Evolutionary conservation across 352 stramenopile species (phyloP), one percentile per base, ranked within the genome.

Genomic region (Globisporangium yorkense): DNA sequence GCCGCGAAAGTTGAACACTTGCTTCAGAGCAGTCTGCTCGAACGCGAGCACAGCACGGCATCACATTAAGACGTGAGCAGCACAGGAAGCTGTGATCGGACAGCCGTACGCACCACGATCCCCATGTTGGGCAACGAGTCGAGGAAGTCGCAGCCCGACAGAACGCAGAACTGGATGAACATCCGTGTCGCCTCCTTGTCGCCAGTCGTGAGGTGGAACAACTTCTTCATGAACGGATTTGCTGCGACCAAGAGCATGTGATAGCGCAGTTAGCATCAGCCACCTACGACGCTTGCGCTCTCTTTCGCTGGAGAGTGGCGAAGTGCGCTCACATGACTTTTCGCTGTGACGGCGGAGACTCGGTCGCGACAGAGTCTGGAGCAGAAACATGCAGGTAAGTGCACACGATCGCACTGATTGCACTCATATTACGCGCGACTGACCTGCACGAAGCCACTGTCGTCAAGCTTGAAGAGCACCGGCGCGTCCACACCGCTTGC

Each of bases 111-210:
- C 82, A 92, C 82, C 29, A 84, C 74, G 61, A 88, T 71, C 12
- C 82, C 80, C 51, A 89, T 77, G 54, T 88, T 86, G n/a, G 79
- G 82, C 24, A 92, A 65, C 31, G 79, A 89, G 53, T 87, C 76
- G 31, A 92, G 67, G 56, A 90, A 92, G 44, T 92, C 82, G 21
- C 80, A 92, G 27, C 82, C 82, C 35, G 82, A 75, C 15, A 92
- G 52, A 7, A 84, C 71, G 54, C 82, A 92, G 35, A 81, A 76
- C 65, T 92, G 82, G n/a, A 92, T 77, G 62, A 92, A 87, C 80
- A 89, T 90, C 16, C 82, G 75, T 7, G 15, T 84, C 72, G 5
- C 74, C 74, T 47, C 43, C 43, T 20, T 47, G 43, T 47, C 43
- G 43, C 43, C 43, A 5, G 72, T 77, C 18, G 75, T 84, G 51